Base-by-base conservation (phyloP, 192 early-diverging fungal species). In the Backusella mclennaniae region DNA sequence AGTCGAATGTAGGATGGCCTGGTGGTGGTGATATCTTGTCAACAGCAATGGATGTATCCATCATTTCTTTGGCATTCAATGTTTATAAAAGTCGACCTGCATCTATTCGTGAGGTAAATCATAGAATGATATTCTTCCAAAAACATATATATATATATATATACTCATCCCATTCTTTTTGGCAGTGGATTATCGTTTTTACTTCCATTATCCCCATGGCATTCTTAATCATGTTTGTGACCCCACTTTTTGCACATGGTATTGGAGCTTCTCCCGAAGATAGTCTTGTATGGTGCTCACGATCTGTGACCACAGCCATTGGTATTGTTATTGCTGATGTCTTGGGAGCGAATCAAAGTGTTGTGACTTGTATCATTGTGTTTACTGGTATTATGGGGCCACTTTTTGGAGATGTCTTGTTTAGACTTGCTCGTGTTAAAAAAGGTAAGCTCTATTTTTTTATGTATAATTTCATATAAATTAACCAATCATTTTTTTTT, bases 221-320 rank as follows among this genome's bases (percentile, higher is more conserved):
- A 5, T 69, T 73, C n/a, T 42, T 79, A 2, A 46, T 59, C 31
- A 72, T 79, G 66, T 69, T 73, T 35, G 41, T 79, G 26, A 69
- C 63, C 29, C 78, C 78, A 21, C 33, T 79, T 15, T 59, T 75
- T 26, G 78, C 78, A 33, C 39, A 75, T 29, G 15, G 26, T 29
- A 73, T 79, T 41, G 73, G 70, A 8, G 15, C 67, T 38, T 36
- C 73, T 1, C 49, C 72, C 8, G 66, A 19, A 11, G 1, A 46
- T 21, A 53, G 66, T 35, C 33, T 79, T 19, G 72, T 42, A 2
- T 53, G 74, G 41, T 70, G 59, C 21, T 42, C 78, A 36, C 56
- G 77, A 21, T 74, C 78, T 31, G 78, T 79, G 14, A 79, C 73
- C 12, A 75, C 78, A n/a, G 73, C 78, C 15, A 73, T 79, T 49